These are phyloP conservation scores for Moniliella sp. DNA, from an alignment of 1,284 basidiomycete genomes.

Conservation along the genomic window DNA sequence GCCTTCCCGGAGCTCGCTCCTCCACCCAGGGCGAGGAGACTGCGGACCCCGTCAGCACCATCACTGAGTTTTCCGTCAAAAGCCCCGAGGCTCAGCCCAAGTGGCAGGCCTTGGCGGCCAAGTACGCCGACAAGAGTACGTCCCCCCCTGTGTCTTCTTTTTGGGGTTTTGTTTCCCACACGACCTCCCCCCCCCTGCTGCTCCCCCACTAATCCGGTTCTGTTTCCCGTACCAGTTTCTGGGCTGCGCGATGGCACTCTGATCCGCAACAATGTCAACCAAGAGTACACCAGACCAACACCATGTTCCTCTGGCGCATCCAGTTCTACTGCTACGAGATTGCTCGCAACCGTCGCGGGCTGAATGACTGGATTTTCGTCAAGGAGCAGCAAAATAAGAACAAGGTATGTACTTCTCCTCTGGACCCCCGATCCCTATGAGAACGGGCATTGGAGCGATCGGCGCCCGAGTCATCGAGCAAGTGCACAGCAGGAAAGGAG, in stretches of 20 bases:
- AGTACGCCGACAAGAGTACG: too few relatives aligned
- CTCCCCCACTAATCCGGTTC: too few relatives aligned
- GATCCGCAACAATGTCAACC: slow-evolving; percentile 56
- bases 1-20: slow-evolving; percentile 66
- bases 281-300: slow-evolving; percentile 78
- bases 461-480: too few relatives aligned
- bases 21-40: too few relatives aligned
- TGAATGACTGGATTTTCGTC: slow-evolving; percentile 56
- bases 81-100: slow-evolving; percentile 64
- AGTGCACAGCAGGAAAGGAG: too few relatives aligned
- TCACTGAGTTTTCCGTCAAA: slow-evolving; percentile 92
- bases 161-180: too few relatives aligned
- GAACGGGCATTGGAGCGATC: too few relatives aligned
- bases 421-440: too few relatives aligned
- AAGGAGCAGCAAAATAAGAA: slow-evolving; percentile 12
- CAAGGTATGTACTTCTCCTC: too few relatives aligned
- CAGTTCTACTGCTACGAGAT: slow-evolving; percentile 91
- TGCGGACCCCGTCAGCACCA: slow-evolving; percentile 46
- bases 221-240: too few relatives aligned
- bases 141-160: too few relatives aligned
- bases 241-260: slow-evolving; percentile 95
- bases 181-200: too few relatives aligned
- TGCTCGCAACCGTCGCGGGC: slow-evolving; percentile 65
- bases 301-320: slow-evolving; percentile 49
- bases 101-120: slow-evolving; percentile 73